These are phyloP conservation scores for Yamadazyma ubonensis DNA, from an alignment of 805 yeast genomes.

Conservation along the genomic window DNA sequence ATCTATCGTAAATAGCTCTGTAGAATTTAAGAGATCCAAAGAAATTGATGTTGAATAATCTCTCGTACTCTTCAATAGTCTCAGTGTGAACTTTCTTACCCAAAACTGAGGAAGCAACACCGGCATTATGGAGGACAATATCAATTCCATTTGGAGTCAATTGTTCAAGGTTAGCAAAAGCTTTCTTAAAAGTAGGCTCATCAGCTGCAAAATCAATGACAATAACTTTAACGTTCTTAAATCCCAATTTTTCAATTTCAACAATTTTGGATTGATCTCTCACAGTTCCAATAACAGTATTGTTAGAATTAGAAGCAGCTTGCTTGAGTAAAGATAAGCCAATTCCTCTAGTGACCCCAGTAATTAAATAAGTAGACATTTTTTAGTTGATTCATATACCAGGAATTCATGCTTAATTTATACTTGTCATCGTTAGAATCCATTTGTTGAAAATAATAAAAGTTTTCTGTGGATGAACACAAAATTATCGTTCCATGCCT, in stretches of 20 bases:
- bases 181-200: constrained; percentile 10
- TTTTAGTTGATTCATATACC: too few relatives aligned
- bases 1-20: not conserved
- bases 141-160: constrained; percentile 32
- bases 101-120: constrained; percentile 10
- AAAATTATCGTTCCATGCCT: too few relatives aligned
- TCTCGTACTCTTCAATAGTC: constrained; percentile 6
- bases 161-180: constrained; percentile 12
- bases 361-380: constrained; percentile 26
- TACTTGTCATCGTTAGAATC: too few relatives aligned
- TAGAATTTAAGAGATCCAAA: constrained; percentile 4
- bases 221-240: constrained; percentile 10
- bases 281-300: constrained; percentile 22
- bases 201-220: constrained; percentile 8
- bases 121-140: constrained; percentile 36
- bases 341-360: constrained; percentile 44
- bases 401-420: too few relatives aligned
- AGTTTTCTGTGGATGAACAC: too few relatives aligned
- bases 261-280: constrained; percentile 21
- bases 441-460: too few relatives aligned
- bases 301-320: constrained; percentile 19
- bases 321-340: constrained; percentile 31
- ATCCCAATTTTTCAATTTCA: constrained; percentile 3
- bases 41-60: constrained; percentile 1
- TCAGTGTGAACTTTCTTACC: not conserved